Evolutionary conservation across 1,139 yeast species (phyloP).

Genomic region (Kodamaea plutei): DNA sequence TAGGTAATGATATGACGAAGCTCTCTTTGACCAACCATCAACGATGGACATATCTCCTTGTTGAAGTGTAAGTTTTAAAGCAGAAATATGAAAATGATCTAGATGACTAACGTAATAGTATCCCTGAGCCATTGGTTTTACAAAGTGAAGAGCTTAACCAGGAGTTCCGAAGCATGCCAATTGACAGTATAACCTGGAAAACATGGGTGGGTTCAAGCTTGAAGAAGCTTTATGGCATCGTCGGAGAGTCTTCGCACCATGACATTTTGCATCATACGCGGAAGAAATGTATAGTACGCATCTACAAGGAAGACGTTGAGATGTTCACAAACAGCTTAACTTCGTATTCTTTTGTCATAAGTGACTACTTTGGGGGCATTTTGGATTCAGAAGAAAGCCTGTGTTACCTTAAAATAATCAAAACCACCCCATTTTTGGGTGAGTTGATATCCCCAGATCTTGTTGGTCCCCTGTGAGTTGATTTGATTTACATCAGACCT

Average conservation of each 20-base stretch:
- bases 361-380: constrained; percentile 19
- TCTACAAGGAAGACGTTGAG: constrained; percentile 25
- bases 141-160: constrained; percentile 8
- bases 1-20: too few relatives aligned
- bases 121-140: constrained; percentile 14
- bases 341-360: constrained; percentile 28
- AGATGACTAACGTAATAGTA: constrained; percentile 14
- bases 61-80: constrained; percentile 4
- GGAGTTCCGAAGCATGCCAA: constrained; percentile 11
- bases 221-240: constrained; percentile 30
- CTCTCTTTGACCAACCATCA: too few relatives aligned
- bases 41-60: constrained; percentile 14
- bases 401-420: constrained; percentile 8
- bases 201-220: constrained; percentile 29
- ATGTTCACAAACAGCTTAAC: constrained; percentile 27
- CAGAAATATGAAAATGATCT: background rate
- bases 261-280: constrained; percentile 29
- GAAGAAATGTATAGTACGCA: constrained; percentile 19
- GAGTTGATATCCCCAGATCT: constrained; percentile 4
- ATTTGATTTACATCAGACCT: too few relatives aligned
- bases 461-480: too few relatives aligned
- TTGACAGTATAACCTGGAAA: constrained; percentile 43
- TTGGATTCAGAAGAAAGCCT: constrained; percentile 5
- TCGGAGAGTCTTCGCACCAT: constrained; percentile 38
- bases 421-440: constrained; percentile 11